Conservation (phyloP, 306 rosid species). For the Vigna reflexopilosa region DNA sequence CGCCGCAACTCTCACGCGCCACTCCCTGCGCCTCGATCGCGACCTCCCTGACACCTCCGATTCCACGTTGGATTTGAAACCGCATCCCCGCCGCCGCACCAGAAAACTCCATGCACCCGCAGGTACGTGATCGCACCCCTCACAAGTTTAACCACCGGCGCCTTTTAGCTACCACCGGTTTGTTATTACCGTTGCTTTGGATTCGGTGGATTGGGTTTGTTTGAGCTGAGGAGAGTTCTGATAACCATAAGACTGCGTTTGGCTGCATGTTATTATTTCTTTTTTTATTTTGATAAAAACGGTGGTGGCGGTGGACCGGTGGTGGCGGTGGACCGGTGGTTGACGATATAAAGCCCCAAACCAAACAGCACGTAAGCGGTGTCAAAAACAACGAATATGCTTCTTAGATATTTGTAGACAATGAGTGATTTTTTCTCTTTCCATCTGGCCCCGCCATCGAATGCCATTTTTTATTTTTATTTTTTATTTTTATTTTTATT, state of each 20-base stretch:
- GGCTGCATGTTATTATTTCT: slow-evolving; percentile 1
- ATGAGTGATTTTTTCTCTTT: not conserved
- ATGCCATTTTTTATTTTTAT: too few species aligned
- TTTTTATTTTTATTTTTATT: not conserved
- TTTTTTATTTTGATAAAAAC: not conserved
- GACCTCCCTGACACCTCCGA: slow-evolving; percentile 68
- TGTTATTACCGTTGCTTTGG: not conserved
- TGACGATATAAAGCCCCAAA: not conserved
- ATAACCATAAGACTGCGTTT: slow-evolving; percentile 27
- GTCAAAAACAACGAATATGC: slow-evolving; percentile 41
- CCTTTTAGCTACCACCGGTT: slow-evolving; percentile 17
- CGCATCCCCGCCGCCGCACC: not conserved
- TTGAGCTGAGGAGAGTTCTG: not conserved
- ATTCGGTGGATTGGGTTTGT: too few species aligned
- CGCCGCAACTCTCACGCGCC: not conserved
- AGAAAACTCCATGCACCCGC: slow-evolving; percentile 43
- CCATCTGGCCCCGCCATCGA: not conserved
- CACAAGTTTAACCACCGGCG: not conserved
- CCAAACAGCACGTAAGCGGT: slow-evolving; percentile 32
- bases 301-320: not conserved
- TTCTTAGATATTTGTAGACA: slow-evolving; percentile 53
- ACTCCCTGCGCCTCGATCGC: slow-evolving; percentile 63
- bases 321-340: not conserved
- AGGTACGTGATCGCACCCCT: slow-evolving; percentile 48
- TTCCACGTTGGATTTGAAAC: slow-evolving; percentile 69